Evolutionary conservation across 345 rosid species (phyloP).

Genomic region (Ceriops tagal): DNA sequence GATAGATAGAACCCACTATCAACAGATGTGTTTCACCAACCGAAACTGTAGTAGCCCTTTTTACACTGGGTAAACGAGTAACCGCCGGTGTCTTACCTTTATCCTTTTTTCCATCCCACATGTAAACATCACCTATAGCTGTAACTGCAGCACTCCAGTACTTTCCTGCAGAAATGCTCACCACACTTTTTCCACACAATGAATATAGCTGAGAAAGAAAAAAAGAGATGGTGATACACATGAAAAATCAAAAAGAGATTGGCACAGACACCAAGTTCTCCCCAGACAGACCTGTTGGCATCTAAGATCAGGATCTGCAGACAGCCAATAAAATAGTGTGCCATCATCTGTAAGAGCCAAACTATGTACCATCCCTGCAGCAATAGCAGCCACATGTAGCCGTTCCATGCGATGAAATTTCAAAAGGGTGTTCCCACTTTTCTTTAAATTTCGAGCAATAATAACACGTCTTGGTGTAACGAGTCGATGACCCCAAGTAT

Average conservation of each 20-base stretch:
- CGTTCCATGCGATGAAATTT: slow-evolving; percentile 75
- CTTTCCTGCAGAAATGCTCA: slow-evolving; percentile 88
- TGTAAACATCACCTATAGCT: slow-evolving; percentile 81
- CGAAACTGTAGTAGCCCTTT: slow-evolving; percentile 80
- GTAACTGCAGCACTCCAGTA: slow-evolving; percentile 88
- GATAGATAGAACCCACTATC: slow-evolving; percentile 76
- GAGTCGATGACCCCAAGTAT: slow-evolving; percentile 94
- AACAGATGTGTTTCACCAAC: slow-evolving; percentile 96
- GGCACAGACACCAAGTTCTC: slow-evolving; percentile 7
- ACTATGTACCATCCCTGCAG: slow-evolving; percentile 94
- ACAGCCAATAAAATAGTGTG: slow-evolving; percentile 84
- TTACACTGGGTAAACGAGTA: slow-evolving; percentile 74
- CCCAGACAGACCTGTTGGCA: slow-evolving; percentile 72
- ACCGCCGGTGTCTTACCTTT: slow-evolving; percentile 52
- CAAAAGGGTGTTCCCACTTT: slow-evolving; percentile 56
- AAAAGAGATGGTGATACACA: not conserved
- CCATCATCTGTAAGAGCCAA: slow-evolving; percentile 91
- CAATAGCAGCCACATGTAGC: slow-evolving; percentile 70
- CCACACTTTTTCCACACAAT: slow-evolving; percentile 52
- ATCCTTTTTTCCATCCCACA: slow-evolving; percentile 80
- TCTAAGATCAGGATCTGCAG: slow-evolving; percentile 80
- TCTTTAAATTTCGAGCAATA: slow-evolving; percentile 67
- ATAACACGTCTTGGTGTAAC: slow-evolving; percentile 86
- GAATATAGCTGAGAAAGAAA: slow-evolving; percentile 51
- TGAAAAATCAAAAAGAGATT: not conserved